Conservation (phyloP, 2,329 filamentous ascomycete genomes). For the Aspergillus floridensis region DNA sequence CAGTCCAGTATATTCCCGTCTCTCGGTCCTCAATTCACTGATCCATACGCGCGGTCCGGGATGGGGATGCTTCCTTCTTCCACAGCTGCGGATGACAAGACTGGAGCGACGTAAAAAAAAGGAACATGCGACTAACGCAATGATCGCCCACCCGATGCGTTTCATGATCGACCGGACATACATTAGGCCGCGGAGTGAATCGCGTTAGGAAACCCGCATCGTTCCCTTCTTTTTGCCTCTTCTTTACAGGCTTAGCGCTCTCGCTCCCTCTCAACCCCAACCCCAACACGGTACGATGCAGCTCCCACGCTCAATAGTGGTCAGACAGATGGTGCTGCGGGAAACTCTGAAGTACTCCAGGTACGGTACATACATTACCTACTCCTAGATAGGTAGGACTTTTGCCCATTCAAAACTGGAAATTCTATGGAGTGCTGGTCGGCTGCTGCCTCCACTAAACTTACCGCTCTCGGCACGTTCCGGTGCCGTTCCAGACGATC, state of each 20-base stretch:
- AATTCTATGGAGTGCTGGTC: slow-evolving; percentile 1
- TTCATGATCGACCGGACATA: slow-evolving; percentile 21
- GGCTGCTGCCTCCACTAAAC: slow-evolving; percentile 3
- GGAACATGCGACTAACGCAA: slow-evolving; percentile 15
- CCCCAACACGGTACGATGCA: background rate
- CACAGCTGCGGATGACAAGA: slow-evolving; percentile 3
- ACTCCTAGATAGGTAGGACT: no score
- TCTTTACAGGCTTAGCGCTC: background rate
- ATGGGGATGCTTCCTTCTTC: background rate
- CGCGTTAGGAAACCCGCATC: slow-evolving; percentile 6
- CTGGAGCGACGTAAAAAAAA: slow-evolving; percentile 14
- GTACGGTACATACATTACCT: no score
- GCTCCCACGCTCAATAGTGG: background rate
- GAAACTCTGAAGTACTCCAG: no score
- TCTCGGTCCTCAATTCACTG: background rate
- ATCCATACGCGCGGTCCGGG: background rate
- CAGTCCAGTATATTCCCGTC: background rate
- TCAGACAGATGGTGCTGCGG: background rate
- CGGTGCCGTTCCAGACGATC: slow-evolving; percentile 4
- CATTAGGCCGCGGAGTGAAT: slow-evolving; percentile 17
- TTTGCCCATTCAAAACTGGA: no score
- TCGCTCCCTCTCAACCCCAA: background rate
- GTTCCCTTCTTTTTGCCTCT: background rate
- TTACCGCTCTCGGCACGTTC: slow-evolving; percentile 14
- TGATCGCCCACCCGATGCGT: slow-evolving; percentile 13